Evolutionary conservation across 2,329 filamentous ascomycete genomes (phyloP).

Genomic region (Diaporthe eres): DNA sequence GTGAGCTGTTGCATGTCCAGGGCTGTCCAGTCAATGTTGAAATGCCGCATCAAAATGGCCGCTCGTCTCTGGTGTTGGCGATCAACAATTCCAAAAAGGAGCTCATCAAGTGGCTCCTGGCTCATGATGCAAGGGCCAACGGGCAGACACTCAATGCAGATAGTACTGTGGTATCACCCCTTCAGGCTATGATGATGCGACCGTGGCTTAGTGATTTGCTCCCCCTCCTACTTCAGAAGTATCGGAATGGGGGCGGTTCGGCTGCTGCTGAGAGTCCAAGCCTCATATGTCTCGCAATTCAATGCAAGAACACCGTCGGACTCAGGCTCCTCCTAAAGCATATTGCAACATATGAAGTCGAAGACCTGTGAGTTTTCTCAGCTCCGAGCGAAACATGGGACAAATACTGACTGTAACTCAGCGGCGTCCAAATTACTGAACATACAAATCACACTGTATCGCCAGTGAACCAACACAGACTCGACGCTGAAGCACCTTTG

Average conservation of each 20-base stretch:
- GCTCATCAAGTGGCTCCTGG: neutral
- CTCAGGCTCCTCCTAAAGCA: neutral
- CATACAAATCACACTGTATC: too few species aligned
- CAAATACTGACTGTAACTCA: neutral
- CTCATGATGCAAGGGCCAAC: neutral
- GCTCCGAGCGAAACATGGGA: too few species aligned
- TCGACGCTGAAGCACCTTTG: neutral
- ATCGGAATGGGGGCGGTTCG: neutral
- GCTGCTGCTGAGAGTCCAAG: neutral
- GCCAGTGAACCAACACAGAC: neutral
- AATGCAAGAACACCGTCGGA: neutral
- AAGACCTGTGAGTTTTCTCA: neutral
- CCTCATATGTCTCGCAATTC: neutral
- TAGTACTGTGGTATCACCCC: neutral
- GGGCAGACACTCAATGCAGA: fast-evolving
- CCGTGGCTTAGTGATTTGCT: too few species aligned
- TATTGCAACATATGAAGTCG: neutral
- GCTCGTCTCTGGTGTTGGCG: neutral
- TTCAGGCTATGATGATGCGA: neutral
- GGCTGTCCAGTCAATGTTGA: neutral
- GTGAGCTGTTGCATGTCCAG: neutral
- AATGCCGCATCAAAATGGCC: neutral
- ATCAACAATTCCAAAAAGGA: neutral
- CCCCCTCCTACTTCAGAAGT: neutral
- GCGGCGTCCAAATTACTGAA: too few species aligned